Evolutionary conservation across 306 rosid species (phyloP).

Genomic region (Gleditsia sinensis): DNA sequence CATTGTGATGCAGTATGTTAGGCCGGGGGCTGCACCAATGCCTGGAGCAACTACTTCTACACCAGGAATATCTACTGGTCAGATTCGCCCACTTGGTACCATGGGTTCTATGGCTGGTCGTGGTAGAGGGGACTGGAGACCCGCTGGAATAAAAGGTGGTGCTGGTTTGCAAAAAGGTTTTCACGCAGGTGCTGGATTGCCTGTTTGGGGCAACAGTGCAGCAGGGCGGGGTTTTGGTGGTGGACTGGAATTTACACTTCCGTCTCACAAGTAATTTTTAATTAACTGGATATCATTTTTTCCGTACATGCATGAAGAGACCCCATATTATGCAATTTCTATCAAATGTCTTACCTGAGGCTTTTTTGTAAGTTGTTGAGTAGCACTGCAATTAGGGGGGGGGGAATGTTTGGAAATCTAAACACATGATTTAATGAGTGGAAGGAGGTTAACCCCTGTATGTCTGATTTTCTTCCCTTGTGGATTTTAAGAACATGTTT

Average conservation of each 20-base stretch:
- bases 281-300: slow-evolving; percentile 6
- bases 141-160: slow-evolving; percentile 67
- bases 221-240: slow-evolving; percentile 90
- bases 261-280: slow-evolving; percentile 89
- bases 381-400: slow-evolving; percentile 10
- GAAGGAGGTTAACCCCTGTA: slow-evolving; percentile 1
- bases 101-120: slow-evolving; percentile 74
- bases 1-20: slow-evolving; percentile 71
- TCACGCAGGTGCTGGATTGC: slow-evolving; percentile 74
- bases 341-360: slow-evolving; percentile 16
- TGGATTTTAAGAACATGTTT: neutral
- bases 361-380: slow-evolving; percentile 16
- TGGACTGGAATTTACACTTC: slow-evolving; percentile 95
- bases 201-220: slow-evolving; percentile 76
- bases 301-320: slow-evolving; percentile 8
- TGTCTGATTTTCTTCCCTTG: slow-evolving; percentile 15
- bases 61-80: slow-evolving; percentile 83
- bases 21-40: slow-evolving; percentile 92
- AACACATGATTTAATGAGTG: too few relatives aligned
- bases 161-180: slow-evolving; percentile 74
- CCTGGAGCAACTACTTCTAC: slow-evolving; percentile 66
- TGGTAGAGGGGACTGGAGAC: slow-evolving; percentile 99
- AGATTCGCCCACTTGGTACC: slow-evolving; percentile 78
- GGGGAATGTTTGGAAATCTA: too few relatives aligned
- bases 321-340: slow-evolving; percentile 25